Base-by-base conservation (phyloP, 2,329 filamentous ascomycete species). In the Calonectria pauciramosa region DNA sequence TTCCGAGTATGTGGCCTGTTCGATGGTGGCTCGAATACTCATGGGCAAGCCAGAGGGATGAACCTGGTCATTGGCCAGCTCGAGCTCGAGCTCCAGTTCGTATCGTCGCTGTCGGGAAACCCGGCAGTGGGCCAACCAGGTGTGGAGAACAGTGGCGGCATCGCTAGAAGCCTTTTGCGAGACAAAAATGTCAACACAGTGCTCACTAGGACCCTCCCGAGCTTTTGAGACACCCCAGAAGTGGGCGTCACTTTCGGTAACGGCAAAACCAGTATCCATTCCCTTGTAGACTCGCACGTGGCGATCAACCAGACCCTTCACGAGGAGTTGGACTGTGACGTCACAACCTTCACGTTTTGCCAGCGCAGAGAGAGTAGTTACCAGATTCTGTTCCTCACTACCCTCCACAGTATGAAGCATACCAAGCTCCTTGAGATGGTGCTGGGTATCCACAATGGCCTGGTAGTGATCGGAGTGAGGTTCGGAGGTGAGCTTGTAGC, bases 361-460 rank as follows among this genome's bases (percentile, higher is more conserved):
- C 38, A 76, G 32, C 11, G 49, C 44, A 32, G 52, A 51, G 10
- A 78, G 56, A 5, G 75, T 67, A 14, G 70, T 44, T 3, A 78
- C 20, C 8, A 78, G 9, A 10, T 60, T 38, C 38, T 78, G 65
- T 49, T 78, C 71, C 4, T 77, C 76, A 18, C 13, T 59, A 14
- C 73, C 75, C 14, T 78, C 76, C 8, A 78, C 69, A 10, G 30
- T 18, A 4, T 78, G 76, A 18, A 78, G 51, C 76, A 78, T 78
- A 13, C 54, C 56, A 2, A 78, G 63, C 3, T 54, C 32, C 11
- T 51, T 74, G 0, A 78, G 75, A 26, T 78, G 76, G 4, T 28
- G 23, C 9, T 78, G 76, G 1, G 75, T 76, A 16, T 75, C 73
- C 8, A 75, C 51, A 5, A 78, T 63, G 13, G 75, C 73, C n/a